phyloP scores from a whole-genome alignment of 2,329 filamentous ascomycete genomes.

The Teratosphaeriaceae sp. region DNA sequence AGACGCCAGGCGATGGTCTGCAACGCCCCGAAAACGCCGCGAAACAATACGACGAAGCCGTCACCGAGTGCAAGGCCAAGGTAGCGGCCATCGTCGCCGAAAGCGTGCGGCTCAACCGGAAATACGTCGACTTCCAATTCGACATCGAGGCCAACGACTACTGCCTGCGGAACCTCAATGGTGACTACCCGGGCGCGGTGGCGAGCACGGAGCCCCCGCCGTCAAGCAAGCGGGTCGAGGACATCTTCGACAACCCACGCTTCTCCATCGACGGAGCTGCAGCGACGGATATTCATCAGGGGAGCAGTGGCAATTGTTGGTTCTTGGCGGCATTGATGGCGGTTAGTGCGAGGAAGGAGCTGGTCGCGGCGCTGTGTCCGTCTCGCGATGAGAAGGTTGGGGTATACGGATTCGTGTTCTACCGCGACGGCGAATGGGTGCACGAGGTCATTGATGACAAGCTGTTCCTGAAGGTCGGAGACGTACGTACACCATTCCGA shows the following conservation, averaged over 20 bases:
- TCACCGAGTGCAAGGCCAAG: slow-evolving; percentile 55
- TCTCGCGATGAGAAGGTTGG: slow-evolving; percentile 63
- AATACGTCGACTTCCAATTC: slow-evolving; percentile 79
- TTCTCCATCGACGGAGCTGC: slow-evolving; percentile 36
- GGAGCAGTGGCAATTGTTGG: slow-evolving; percentile 75
- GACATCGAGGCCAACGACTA: slow-evolving; percentile 70
- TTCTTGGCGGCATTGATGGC: slow-evolving; percentile 71
- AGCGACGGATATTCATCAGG: slow-evolving; percentile 70
- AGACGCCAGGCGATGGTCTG: slow-evolving; percentile 16
- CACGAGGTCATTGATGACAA: slow-evolving; percentile 87
- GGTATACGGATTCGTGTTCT: slow-evolving; percentile 77
- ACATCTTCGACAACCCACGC: slow-evolving; percentile 18
- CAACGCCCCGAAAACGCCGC: slow-evolving; percentile 10
- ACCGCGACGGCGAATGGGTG: slow-evolving; percentile 79
- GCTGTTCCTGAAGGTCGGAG: slow-evolving; percentile 70
- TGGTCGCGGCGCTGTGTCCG: slow-evolving; percentile 67
- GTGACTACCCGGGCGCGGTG: no score
- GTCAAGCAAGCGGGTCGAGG: slow-evolving; percentile 2
- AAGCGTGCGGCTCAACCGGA: slow-evolving; percentile 71
- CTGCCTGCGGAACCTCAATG: slow-evolving; percentile 45
- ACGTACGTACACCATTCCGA: no score
- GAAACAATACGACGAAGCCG: slow-evolving; percentile 58
- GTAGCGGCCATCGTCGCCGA: slow-evolving; percentile 50
- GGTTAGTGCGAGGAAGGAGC: slow-evolving; percentile 64
- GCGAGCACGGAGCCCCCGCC: background rate